Base-by-base conservation (phyloP, 83 land plant species). In the Picea engelmannii region DNA sequence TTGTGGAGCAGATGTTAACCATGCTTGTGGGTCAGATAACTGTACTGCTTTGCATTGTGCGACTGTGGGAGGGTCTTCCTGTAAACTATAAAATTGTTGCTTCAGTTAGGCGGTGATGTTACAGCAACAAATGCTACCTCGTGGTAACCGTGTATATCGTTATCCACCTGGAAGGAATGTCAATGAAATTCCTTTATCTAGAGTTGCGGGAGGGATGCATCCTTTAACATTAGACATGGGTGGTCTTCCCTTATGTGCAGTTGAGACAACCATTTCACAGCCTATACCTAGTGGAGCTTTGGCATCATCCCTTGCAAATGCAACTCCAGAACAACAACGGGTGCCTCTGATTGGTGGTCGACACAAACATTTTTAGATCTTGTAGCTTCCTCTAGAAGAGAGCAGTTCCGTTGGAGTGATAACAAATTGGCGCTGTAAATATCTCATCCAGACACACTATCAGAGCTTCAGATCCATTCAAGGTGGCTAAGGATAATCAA, bases 271-370 rank as follows among this genome's bases (percentile, higher is more conserved):
- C 6, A 52, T 86, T 31, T 68, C 87, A 4, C 98, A 95, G 71
- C 91, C 93, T 21, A 66, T 93, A 78, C 93, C 97, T 9, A 84
- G 90, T 81, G 76, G 84, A 21, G 91, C 96, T 11, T 85, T 96
- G 86, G 91, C 96, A 38, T 85, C 95, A 3, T 94, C 96, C 35
- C 92, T 96, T 84, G 94, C 98, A 84, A 95, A 96, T 86, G 92
- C 98, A 27, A 66, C 94, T 17, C 91, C 94, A 0, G 95, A 91
- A 6, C 95, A 94, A 73, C 98, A 94, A 84, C 86, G 98, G n/a
- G n/a, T n/a, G n/a, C n/a, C n/a, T n/a, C n/a, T n/a, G n/a, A n/a
- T n/a, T n/a, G n/a, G n/a, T n/a, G n/a, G n/a, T n/a, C n/a, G n/a
- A n/a, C n/a, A n/a, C n/a, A n/a, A n/a, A n/a, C n/a, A n/a, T n/a